Base-by-base conservation (phyloP, 805 yeast genomes). In the Lipomyces orientalis region DNA sequence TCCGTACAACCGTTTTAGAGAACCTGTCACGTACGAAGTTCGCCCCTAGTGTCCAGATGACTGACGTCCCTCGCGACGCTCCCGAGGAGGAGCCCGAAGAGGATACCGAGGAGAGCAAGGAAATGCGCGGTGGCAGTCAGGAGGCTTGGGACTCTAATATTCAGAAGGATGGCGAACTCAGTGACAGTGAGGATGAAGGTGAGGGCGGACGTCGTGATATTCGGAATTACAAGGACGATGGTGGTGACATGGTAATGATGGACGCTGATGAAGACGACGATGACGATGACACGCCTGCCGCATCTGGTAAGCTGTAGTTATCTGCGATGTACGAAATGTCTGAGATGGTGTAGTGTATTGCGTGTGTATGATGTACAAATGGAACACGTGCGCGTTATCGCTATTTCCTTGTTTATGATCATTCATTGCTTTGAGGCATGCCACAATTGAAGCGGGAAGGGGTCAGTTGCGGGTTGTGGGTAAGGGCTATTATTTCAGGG, bases 1-100 rank as follows among this genome's bases (percentile, higher is more conserved):
- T 94, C 61, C 81, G 92, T 75, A 84, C 90, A 12, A 90, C 89
- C 74, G 90, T 94, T 63, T 84, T 90, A 63, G 81, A 86, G 67
- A 93, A 91, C 80, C 82, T 94, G 75, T 96, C 92, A 74, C 87
- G 90, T 74, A 92, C 98, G n/a, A 89, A 90, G 79, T 92, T 89
- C 79, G 97, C 98, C 0, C 99, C 99, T n/a, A 90, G 97, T 63
- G 98, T 94, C 43, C 98, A 94, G 79, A 86, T 92, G 88, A 89
- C 91, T 73, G 85, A 89, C 61, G 95, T 91, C 34, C 98, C 98
- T 7, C 84, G 87, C 52, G 98, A 94, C 79, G 83, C 87, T n/a
- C 97, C 91, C 74, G 72, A 64, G 22, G 75, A 69, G 29, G 97
- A 93, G 73, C 96, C 92, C 29, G 97, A 91, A 74, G 95, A 86